Base-by-base conservation (phyloP, 345 rosid species). In the Trapa incisa region DNA sequence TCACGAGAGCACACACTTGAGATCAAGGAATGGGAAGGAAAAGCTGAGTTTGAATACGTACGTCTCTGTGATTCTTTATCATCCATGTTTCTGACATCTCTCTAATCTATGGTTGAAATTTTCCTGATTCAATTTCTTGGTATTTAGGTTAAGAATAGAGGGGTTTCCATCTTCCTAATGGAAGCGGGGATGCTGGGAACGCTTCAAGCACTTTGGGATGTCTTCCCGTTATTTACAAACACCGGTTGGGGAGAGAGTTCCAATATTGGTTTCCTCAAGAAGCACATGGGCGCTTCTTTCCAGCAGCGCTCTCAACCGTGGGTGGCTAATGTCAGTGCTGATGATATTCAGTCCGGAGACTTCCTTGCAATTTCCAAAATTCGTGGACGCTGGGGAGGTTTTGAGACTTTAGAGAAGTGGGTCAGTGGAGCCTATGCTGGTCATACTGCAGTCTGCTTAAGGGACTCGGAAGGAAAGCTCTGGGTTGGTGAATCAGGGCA, bases 371-470 rank as follows among this genome's bases (percentile, higher is more conserved):
- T 94, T 72, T 94, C 97, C 37, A 94, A 91, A 77, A 87, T 73
- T 35, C 71, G 75, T 48, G 75, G 75, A 22, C 71, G 75, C 32
- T 73, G 75, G 75, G 75, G 75, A 77, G 99, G 97, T 65, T 93
- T 93, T 75, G 99, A 93, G 85, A 93, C 97, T 43, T 71, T 93
- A 57, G 99, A 93, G 85, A 93, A 93, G 85, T 91, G 99, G 99
- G 99, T 93, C 41, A 93, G 89, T 62, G 99, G 99, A 74, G 80
- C 99, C 38, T 93, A 88, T 80, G 99, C 97, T 74, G 99, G 99
- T 60, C 99, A 91, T 75, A 64, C 86, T 72, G 96, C 99, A 76
- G 88, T 93, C 72, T 91, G 92, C 80, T 79, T 93, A 61, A 86
- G 76, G 83, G 99, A 93, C 78, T 81, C 91, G 68, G 85, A 91